Conservation (phyloP, 176 grass and related monocot genomes). For the Raddia guianensis region DNA sequence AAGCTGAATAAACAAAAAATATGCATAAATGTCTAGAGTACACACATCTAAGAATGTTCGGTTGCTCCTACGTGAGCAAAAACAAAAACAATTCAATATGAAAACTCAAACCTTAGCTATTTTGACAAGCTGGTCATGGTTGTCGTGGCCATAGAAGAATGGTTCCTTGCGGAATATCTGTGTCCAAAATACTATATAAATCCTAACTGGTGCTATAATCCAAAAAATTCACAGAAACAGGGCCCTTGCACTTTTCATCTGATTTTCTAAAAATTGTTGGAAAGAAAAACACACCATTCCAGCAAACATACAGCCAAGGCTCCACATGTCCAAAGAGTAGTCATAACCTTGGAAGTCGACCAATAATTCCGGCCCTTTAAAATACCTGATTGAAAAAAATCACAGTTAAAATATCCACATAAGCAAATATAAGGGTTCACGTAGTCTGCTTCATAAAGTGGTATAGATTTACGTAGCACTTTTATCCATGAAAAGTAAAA, state of each 20-base stretch:
- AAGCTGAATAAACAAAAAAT: not conserved
- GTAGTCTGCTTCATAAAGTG: not conserved
- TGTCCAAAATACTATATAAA: slow-evolving; percentile 24
- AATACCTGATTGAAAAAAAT: slow-evolving; percentile 58
- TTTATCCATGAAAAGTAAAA: slow-evolving; percentile 18
- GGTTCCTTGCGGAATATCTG: slow-evolving; percentile 91
- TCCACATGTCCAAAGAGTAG: slow-evolving; percentile 85
- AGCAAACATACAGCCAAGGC: slow-evolving; percentile 84
- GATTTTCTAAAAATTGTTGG: not conserved
- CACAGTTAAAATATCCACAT: slow-evolving; percentile 14
- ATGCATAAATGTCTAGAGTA: not conserved
- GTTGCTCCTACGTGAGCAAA: not conserved
- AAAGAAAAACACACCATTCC: slow-evolving; percentile 58
- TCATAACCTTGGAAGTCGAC: slow-evolving; percentile 78
- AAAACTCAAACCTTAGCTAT: slow-evolving; percentile 65
- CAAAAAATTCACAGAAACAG: slow-evolving; percentile 26
- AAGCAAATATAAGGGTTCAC: slow-evolving; percentile 9
- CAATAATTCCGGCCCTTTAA: slow-evolving; percentile 77
- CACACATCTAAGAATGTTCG: not conserved
- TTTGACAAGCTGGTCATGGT: slow-evolving; percentile 86
- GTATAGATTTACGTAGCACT: not conserved
- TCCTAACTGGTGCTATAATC: not conserved
- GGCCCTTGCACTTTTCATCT: not conserved
- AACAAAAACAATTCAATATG: slow-evolving; percentile 17
- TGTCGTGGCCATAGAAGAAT: slow-evolving; percentile 83